phyloP scores from a whole-genome alignment of 2,329 filamentous ascomycete genomes.

The Aspergillus versicolor region DNA sequence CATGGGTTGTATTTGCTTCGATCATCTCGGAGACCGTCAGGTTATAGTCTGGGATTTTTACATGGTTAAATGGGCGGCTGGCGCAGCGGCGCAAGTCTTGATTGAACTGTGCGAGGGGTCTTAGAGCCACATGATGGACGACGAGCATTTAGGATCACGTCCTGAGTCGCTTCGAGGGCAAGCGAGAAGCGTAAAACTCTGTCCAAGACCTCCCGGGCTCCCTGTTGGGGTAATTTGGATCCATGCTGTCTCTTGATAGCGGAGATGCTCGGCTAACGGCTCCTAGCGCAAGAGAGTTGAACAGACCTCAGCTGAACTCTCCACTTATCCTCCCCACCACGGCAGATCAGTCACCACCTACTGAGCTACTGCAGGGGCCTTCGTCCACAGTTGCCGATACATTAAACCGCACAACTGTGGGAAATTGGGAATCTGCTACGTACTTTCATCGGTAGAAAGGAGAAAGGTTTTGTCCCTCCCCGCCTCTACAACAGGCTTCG shows the following conservation, averaged over 20 bases:
- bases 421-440: no score
- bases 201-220: background rate
- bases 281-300: background rate
- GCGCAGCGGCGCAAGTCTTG: background rate
- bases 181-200: background rate
- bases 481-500: background rate
- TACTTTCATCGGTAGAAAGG: background rate
- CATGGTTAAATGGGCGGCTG: background rate
- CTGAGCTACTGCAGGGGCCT: background rate
- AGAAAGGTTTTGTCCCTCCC: background rate
- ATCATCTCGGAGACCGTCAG: constrained; percentile 2
- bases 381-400: no score
- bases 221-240: no score
- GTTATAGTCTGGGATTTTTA: background rate
- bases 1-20: constrained; percentile 6
- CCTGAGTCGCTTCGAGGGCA: background rate
- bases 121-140: constrained; percentile 1
- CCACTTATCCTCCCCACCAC: background rate
- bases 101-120: background rate
- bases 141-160: background rate
- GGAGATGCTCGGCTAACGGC: background rate
- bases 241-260: background rate
- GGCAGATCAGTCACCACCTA: background rate
- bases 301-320: constrained; percentile 15
- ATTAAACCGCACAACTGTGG: no score